Base-by-base conservation (phyloP, 805 yeast genomes). In the Candida ulmi region DNA sequence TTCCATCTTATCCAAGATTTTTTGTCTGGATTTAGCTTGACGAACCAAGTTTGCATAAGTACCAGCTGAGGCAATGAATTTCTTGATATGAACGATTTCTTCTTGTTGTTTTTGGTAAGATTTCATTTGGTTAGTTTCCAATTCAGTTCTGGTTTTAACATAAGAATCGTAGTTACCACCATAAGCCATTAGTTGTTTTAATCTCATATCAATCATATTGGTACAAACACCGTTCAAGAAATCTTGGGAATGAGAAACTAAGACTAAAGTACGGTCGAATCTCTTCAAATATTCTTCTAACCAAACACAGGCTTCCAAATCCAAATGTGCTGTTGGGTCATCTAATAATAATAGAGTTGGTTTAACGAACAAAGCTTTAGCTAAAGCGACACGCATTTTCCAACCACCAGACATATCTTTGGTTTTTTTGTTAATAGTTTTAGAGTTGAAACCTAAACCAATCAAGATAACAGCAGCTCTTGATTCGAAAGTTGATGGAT, bases 351-450 rank as follows among this genome's bases (percentile, higher is more conserved):
- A 73, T 54, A 93, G 70, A 37, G 98, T 90, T 61, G 99, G 99
- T 74, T 93, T 91, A 52, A 93, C 98, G 73, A 93, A 93, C 55
- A 93, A 75, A 24, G 99, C 99, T 69, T 93, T 93, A 45, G 96
- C 96, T 47, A 93, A 74, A 33, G 99, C 98, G 46, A 93, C 99
- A 72, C 99, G 88, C 99, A 93, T 93, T 74, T 88, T 88, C 99
- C 99, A 93, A 64, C 99, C 99, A 78, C 99, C 99, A 61, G 97
- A 88, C 99, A 93, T 93, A 62, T 93, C 98, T 68, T 88, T 90
- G 58, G 99, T 93, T 69, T 82, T 83, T 77, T 93, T 93, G 62
- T 76, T 74, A 59, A 93, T 91, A 41, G 98, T 91, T 51, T 68
- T 67, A 41, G 83, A 59, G 68, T 85, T 86, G 81, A 93, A 93